Base-by-base conservation (phyloP, 73 alveolate genomes). In the Halteria grandinella region DNA sequence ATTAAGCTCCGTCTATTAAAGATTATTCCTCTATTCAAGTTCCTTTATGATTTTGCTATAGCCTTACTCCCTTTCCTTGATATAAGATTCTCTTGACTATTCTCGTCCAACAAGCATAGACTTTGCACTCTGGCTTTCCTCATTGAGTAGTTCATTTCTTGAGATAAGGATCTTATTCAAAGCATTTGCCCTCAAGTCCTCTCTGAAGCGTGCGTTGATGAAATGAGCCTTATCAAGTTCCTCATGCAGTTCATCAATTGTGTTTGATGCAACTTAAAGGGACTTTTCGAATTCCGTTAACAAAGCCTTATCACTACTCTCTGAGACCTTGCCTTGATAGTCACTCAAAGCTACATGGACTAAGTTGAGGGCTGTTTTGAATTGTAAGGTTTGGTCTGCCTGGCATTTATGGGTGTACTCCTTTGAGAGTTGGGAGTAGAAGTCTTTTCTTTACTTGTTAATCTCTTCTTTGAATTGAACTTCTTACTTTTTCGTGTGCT, bases 381-480 rank as follows among this genome's bases (percentile, higher is more conserved):
- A 7, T 43, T 25, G n/a, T n/a, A n/a, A n/a, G n/a, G n/a, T n/a
- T n/a, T n/a, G n/a, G n/a, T n/a, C n/a, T n/a, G n/a, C n/a, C n/a
- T n/a, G n/a, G n/a, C n/a, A n/a, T n/a, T n/a, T n/a, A n/a, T n/a
- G n/a, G n/a, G n/a, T n/a, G n/a, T n/a, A n/a, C n/a, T n/a, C n/a
- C n/a, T n/a, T n/a, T n/a, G n/a, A n/a, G n/a, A n/a, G n/a, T n/a
- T n/a, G n/a, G n/a, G n/a, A n/a, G n/a, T n/a, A n/a, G 5, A 66
- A 34, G 11, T 66, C 80, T 45, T 66, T 66, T 45, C 80, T 73
- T 7, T 47, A 8, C 64, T 76, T 47, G 14, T 40, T 50, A 0
- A 55, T 41, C 20, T 43, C 79, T 21, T 60, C 75, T 54, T 71
- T 37, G 40, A 73, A 53, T 36, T 2, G 39, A 6, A 15, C 29